Evolutionary conservation across 129 eudicot genomes (phyloP).

Genomic region (Silybum marianum): DNA sequence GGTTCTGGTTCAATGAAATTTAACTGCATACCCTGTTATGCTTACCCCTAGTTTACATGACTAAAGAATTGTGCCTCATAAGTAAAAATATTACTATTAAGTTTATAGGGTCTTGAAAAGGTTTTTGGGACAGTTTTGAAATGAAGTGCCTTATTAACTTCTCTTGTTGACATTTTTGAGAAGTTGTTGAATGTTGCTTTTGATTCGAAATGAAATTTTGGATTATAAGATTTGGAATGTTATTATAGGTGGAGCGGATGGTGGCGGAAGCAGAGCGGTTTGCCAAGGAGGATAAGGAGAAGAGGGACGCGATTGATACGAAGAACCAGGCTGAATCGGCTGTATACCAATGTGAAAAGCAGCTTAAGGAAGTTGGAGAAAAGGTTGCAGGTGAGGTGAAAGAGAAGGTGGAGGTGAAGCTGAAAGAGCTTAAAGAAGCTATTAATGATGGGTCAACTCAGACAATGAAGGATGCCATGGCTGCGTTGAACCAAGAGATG

Average conservation of each 20-base stretch:
- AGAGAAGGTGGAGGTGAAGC: constrained; percentile 67
- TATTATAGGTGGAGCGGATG: constrained; percentile 71
- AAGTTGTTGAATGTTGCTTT: neutral
- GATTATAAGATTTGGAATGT: neutral
- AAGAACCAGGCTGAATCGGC: constrained; percentile 83
- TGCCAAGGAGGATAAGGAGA: constrained; percentile 92
- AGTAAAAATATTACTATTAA: neutral
- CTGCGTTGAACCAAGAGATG: constrained; percentile 68
- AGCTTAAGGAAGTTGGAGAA: constrained; percentile 82
- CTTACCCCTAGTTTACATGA: no score
- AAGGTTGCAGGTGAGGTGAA: constrained; percentile 67
- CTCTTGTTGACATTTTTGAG: no score
- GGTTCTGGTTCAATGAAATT: no score
- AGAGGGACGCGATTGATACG: constrained; percentile 81
- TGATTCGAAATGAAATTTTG: neutral
- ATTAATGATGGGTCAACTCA: constrained; percentile 56
- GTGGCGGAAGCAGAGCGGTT: constrained; percentile 76
- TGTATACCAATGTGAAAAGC: constrained; percentile 84
- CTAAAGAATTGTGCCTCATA: no score
- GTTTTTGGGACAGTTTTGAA: no score
- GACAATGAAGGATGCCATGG: constrained; percentile 66
- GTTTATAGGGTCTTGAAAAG: neutral
- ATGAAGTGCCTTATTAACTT: no score
- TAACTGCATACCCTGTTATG: no score
- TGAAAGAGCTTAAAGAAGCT: constrained; percentile 60